Evolutionary conservation across 257 asterid species (phyloP).

Genomic region (Ocimum tenuiflorum): DNA sequence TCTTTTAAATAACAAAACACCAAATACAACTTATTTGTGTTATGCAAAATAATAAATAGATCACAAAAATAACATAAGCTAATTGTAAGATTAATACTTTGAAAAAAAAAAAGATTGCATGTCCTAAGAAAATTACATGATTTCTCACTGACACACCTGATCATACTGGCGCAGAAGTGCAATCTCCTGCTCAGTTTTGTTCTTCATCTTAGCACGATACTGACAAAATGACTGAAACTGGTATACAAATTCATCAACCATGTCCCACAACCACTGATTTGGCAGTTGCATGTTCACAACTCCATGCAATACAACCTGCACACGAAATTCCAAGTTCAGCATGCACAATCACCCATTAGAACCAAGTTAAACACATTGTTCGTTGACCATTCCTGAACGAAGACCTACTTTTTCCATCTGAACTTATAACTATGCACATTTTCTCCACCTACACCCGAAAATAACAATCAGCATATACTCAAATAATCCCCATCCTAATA

Average conservation of each 20-base stretch:
- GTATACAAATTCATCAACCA: slow-evolving; percentile 95
- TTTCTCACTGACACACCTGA: slow-evolving; percentile 41
- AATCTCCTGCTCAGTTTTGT: slow-evolving; percentile 85
- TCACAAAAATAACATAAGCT: too few species aligned
- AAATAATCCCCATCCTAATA: not conserved
- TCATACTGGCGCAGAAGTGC: slow-evolving; percentile 58
- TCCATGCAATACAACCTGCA: slow-evolving; percentile 84
- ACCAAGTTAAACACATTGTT: not conserved
- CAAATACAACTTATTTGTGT: not conserved
- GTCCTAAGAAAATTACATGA: too few species aligned
- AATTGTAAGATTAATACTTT: too few species aligned
- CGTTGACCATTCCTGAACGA: not conserved
- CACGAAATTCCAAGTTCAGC: not conserved
- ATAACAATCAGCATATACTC: not conserved
- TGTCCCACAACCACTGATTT: slow-evolving; percentile 99
- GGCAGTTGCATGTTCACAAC: slow-evolving; percentile 96
- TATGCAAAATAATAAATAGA: not conserved
- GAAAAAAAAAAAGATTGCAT: too few species aligned
- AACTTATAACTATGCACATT: not conserved
- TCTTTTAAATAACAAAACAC: not conserved
- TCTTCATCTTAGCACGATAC: slow-evolving; percentile 91
- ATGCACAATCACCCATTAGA: not conserved
- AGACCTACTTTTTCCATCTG: not conserved
- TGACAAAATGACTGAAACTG: slow-evolving; percentile 96
- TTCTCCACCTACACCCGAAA: not conserved